These are phyloP conservation scores for Hypseocharis bilobata DNA, from an alignment of 441 rosid genomes.

Conservation along the genomic window DNA sequence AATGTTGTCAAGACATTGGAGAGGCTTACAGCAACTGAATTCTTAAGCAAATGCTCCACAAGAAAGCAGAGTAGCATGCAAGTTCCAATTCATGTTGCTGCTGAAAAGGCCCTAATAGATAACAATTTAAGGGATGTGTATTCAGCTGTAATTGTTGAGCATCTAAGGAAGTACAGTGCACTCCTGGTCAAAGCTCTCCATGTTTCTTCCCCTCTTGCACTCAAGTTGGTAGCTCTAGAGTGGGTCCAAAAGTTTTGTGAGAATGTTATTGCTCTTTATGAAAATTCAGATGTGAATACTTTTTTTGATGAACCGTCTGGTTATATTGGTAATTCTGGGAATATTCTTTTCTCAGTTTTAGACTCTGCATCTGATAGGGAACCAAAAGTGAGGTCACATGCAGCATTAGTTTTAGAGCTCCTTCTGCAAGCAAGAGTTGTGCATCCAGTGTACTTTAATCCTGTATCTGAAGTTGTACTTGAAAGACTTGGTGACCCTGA, in stretches of 20 bases:
- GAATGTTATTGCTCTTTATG: constrained; percentile 42
- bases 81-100: constrained; percentile 29
- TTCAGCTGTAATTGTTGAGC: constrained; percentile 45
- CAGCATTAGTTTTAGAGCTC: constrained; percentile 63
- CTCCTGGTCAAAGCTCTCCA: constrained; percentile 56
- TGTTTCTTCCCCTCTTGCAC: constrained; percentile 58
- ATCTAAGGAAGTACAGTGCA: constrained; percentile 46
- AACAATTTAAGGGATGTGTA: constrained; percentile 24
- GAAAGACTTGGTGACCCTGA: constrained; percentile 89
- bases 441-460: constrained; percentile 49
- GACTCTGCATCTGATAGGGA: constrained; percentile 83
- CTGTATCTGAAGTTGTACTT: constrained; percentile 54
- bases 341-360: constrained; percentile 50
- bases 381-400: constrained; percentile 67
- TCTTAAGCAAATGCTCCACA: constrained; percentile 51
- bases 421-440: constrained; percentile 65
- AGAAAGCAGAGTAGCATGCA: constrained; percentile 30
- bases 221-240: constrained; percentile 56
- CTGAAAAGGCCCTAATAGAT: constrained; percentile 29
- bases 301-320: constrained; percentile 45
- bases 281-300: constrained; percentile 31
- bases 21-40: constrained; percentile 59
- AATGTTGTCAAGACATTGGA: constrained; percentile 54
- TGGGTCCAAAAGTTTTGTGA: constrained; percentile 72
- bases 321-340: constrained; percentile 36